phyloP scores from a whole-genome alignment of 805 yeast species.

The Saturnispora dispora region DNA sequence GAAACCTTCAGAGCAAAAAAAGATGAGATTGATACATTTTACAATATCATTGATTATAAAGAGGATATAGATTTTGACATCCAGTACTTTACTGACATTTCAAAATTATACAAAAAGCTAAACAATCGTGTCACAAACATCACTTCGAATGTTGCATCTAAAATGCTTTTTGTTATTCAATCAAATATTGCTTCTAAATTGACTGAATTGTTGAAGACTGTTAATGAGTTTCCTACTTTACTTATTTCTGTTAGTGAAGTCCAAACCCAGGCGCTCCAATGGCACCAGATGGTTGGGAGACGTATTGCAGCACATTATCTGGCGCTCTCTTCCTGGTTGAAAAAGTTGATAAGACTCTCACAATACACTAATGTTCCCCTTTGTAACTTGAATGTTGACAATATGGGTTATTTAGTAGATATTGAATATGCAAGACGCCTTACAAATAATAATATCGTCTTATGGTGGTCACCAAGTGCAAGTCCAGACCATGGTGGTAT shows the following conservation, averaged over 20 bases:
- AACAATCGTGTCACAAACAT: constrained; percentile 45
- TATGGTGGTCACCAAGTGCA: constrained; percentile 91
- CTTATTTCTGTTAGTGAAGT: constrained; percentile 50
- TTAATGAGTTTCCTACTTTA: constrained; percentile 53
- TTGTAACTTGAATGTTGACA: constrained; percentile 75
- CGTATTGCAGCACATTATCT: constrained; percentile 63
- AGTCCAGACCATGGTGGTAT: constrained; percentile 79
- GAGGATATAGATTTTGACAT: constrained; percentile 46
- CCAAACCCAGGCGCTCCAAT: constrained; percentile 63
- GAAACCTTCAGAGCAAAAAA: constrained; percentile 43
- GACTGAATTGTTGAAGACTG: constrained; percentile 35
- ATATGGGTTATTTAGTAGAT: constrained; percentile 73
- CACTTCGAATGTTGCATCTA: constrained; percentile 59
- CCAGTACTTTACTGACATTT: constrained; percentile 42
- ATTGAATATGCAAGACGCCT: constrained; percentile 77
- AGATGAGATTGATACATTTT: constrained; percentile 33
- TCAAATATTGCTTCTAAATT: constrained; percentile 52
- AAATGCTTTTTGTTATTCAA: constrained; percentile 59
- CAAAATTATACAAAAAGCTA: constrained; percentile 49
- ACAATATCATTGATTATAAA: constrained; percentile 44
- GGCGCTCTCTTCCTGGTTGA: constrained; percentile 64
- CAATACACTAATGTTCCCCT: constrained; percentile 74
- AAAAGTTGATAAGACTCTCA: constrained; percentile 55
- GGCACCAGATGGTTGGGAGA: constrained; percentile 65
- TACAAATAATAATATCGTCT: constrained; percentile 51